These are phyloP conservation scores for Sarcocystis neurona DNA, from an alignment of 169 alveolate genomes.

Conservation along the genomic window DNA sequence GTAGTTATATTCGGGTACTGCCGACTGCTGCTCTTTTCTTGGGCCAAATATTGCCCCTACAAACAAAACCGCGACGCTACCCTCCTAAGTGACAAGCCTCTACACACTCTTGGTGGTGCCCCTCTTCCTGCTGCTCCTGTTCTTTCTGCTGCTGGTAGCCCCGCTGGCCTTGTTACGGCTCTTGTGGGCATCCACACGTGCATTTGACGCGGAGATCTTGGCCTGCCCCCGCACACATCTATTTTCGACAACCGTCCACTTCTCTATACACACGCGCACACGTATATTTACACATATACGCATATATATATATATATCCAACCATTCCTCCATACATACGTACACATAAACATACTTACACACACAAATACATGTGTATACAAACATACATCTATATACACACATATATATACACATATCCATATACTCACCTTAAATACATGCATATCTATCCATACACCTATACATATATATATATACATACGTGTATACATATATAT, in stretches of 20 bases:
- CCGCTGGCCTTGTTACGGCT: neutral
- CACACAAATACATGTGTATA: neutral
- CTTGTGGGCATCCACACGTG: slow-evolving; percentile 1
- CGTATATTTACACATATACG: no score
- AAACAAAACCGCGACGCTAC: no score
- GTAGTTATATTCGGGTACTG: no score
- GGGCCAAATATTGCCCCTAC: no score
- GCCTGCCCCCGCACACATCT: no score
- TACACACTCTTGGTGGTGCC: neutral
- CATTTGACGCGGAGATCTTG: slow-evolving; percentile 31
- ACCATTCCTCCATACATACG: slow-evolving; percentile 74
- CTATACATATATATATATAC: neutral
- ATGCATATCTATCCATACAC: neutral
- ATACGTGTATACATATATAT: neutral
- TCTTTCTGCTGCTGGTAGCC: neutral
- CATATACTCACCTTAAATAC: neutral
- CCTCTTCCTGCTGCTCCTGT: slow-evolving; percentile 1
- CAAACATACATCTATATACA: neutral
- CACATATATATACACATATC: neutral
- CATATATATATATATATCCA: no score
- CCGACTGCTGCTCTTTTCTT: no score
- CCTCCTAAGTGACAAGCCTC: no score
- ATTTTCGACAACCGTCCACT: no score
- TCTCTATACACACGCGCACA: no score
- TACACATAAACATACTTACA: slow-evolving; percentile 66